Evolutionary conservation across 495 filamentous ascomycete species (phyloP).

Genomic region (Acidiella bohemica): DNA sequence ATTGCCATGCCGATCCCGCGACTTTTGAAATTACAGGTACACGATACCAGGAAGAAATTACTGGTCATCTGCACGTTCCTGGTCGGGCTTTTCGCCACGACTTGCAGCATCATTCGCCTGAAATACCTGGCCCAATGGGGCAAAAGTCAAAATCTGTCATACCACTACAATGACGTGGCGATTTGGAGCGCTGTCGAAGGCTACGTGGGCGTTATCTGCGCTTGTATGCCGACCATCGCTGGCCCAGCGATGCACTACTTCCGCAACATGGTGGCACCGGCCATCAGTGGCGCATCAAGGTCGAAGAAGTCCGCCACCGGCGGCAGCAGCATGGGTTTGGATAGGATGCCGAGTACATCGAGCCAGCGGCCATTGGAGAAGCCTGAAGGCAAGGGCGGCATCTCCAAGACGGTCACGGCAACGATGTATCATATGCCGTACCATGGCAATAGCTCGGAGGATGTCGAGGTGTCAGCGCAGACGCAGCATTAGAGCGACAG

Average conservation of each 20-base stretch:
- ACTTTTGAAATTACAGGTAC: constrained; percentile 32
- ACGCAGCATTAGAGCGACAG: no score
- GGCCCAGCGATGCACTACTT: constrained; percentile 1
- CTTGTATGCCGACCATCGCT: constrained; percentile 25
- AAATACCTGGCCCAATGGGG: constrained; percentile 29
- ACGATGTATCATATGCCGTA: neutral
- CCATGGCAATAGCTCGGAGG: neutral
- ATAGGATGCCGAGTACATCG: neutral
- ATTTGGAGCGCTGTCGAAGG: constrained; percentile 27
- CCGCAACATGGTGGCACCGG: neutral
- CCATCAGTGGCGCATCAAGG: neutral
- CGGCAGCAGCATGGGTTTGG: neutral
- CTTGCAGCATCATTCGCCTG: constrained; percentile 32
- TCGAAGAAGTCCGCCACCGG: neutral
- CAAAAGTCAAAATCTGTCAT: constrained; percentile 24
- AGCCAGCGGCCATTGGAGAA: neutral
- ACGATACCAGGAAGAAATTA: constrained; percentile 33
- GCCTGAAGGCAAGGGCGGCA: neutral
- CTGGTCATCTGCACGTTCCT: constrained; percentile 40
- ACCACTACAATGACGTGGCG: constrained; percentile 22
- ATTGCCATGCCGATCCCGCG: constrained; percentile 33
- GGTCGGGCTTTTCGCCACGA: constrained; percentile 36
- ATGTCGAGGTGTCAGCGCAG: neutral
- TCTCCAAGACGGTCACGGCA: neutral
- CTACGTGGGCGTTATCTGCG: constrained; percentile 27